Conservation (phyloP, 139 green algal species). For the Raphidocelis subcapitata region DNA sequence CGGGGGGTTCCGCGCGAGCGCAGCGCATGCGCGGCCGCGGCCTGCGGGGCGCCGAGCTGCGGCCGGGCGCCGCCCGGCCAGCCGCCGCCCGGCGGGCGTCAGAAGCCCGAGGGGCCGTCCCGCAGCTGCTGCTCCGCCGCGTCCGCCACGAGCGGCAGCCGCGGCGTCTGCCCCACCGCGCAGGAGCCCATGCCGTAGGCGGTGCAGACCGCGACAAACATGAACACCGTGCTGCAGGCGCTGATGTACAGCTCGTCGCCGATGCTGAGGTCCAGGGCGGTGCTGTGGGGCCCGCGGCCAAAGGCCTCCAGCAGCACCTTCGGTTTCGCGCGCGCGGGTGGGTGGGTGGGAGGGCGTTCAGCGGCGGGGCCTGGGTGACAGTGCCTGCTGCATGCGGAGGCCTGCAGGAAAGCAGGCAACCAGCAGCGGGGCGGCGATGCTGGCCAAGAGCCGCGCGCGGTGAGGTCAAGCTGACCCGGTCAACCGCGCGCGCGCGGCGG, state of each 20-base stretch:
- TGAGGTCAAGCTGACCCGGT: too few species aligned
- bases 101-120: slow-evolving; percentile 11
- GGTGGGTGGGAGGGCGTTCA: not conserved
- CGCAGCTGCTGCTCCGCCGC: slow-evolving; percentile 62
- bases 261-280: slow-evolving; percentile 32
- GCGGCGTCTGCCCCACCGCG: slow-evolving; percentile 38
- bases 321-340: not conserved
- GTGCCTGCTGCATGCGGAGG: too few species aligned
- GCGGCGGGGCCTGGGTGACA: too few species aligned
- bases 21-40: too few species aligned
- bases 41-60: too few species aligned
- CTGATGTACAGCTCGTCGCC: slow-evolving; percentile 71
- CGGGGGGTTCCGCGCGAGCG: too few species aligned
- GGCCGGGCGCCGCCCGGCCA: too few species aligned
- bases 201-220: slow-evolving; percentile 73
- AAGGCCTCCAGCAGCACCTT: slow-evolving; percentile 6
- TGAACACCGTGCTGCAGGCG: slow-evolving; percentile 78
- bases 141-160: slow-evolving; percentile 58
- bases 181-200: slow-evolving; percentile 70
- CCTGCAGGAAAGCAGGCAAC: too few species aligned
- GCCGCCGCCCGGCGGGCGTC: too few species aligned
- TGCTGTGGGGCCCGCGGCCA: not conserved
- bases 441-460: too few species aligned
- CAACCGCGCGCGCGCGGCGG: not conserved
- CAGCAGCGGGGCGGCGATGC: too few species aligned